A percentile compares a stretch with the other conserved stretches of the same genome.
Evolutionary conservation across 805 yeast genomes (phyloP).

Genomic region (Candida sonorensis): DNA sequence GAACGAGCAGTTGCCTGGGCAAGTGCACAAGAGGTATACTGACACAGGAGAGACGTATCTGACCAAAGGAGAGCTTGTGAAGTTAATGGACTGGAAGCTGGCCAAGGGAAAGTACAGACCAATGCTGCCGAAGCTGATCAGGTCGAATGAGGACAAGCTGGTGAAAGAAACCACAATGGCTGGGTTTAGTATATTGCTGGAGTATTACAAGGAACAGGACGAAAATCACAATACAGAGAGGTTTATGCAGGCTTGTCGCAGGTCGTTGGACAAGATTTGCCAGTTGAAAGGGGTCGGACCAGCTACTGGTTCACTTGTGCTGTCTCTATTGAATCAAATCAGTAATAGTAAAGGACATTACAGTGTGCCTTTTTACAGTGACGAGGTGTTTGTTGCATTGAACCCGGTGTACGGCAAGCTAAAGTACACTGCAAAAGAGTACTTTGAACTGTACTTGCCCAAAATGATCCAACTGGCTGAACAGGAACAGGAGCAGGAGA

Average conservation of each 20-base stretch:
- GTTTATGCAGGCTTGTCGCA: slow-evolving; percentile 19
- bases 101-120: slow-evolving; percentile 40
- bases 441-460: slow-evolving; percentile 29
- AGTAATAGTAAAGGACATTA: too few species aligned
- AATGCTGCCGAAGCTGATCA: slow-evolving; percentile 33
- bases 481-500: too few species aligned
- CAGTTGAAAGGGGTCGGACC: slow-evolving; percentile 43
- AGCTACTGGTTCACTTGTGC: slow-evolving; percentile 40
- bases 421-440: slow-evolving; percentile 37
- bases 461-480: not conserved
- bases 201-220: slow-evolving; percentile 1
- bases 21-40: slow-evolving; percentile 20
- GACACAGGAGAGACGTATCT: slow-evolving; percentile 13
- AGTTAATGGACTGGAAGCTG: slow-evolving; percentile 44
- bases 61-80: slow-evolving; percentile 32
- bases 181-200: slow-evolving; percentile 20
- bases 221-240: slow-evolving; percentile 1
- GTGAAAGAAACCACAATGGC: slow-evolving; percentile 27
- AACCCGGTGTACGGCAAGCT: slow-evolving; percentile 27
- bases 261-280: slow-evolving; percentile 27
- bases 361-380: slow-evolving; percentile 48
- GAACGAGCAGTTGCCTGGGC: slow-evolving; percentile 23
- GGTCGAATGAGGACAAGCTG: slow-evolving; percentile 26
- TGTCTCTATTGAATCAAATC: slow-evolving; percentile 24
- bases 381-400: slow-evolving; percentile 36